Base-by-base conservation (phyloP, 169 alveolate species). In the Cryptosporidium bovis region DNA sequence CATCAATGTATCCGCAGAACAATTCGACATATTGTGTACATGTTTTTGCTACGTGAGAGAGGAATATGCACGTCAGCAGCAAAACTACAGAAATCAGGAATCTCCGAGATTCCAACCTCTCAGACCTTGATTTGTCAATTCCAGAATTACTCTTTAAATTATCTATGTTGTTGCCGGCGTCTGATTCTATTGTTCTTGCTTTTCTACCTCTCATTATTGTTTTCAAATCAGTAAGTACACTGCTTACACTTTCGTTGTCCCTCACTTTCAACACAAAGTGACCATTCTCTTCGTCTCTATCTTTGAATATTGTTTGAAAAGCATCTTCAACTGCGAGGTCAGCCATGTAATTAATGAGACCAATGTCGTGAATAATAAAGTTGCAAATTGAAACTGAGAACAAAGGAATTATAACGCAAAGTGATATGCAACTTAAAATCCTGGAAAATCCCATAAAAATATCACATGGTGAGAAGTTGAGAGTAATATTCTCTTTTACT, bases 1-100 rank as follows among this genome's bases (percentile, higher is more conserved):
- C 87, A 24, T 77, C 87, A 60, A 77, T 77, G 51, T 77, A 77
- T 20, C 87, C 87, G 29, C 87, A 77, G 64, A 77, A 77, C 20
- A 77, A 33, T 31, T 77, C 87, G 10, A 77, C 87, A 77, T 77
- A 77, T 48, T 77, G 87, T 58, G 87, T 77, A 62, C 87, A 77
- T n/a, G 77, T 44, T 46, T 56, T 77, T 58, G 87, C 87, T 44
- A 77, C 71, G 36, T 77, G 87, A 6, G 87, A 77, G 6, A 77
- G 71, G 62, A 77, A 77, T 13, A 77, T 77, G 36, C 77, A 56
- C 6, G 64, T 62, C 2, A 77, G 48, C 36, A 77, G n/a, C 36
- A 77, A 58, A 36, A 64, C 71, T 8, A 51, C 36, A 20, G 87
- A 77, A 24, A 77, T 51, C n/a, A 60, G 1, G 48, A 69, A 69